A percentile compares a stretch with the other conserved stretches of the same genome.
phyloP scores from a whole-genome alignment of 257 asterid species.

The Penstemon barbatus region DNA sequence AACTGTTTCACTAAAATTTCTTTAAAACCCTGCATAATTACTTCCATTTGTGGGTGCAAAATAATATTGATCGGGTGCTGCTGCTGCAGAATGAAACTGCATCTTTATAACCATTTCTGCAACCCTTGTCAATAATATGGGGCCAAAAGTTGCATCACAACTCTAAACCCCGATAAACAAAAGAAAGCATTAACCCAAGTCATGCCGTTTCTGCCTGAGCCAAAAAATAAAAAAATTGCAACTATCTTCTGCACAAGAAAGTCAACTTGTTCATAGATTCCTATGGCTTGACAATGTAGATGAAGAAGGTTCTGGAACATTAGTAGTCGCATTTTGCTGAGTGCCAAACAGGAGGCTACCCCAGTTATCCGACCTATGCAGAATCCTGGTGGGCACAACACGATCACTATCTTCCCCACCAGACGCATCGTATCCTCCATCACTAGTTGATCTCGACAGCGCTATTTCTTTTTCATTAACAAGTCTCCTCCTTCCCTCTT shows the following conservation, averaged over 20 bases:
- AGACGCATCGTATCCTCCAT: constrained; percentile 97
- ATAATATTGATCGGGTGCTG: not conserved
- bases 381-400: constrained; percentile 56
- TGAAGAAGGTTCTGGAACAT: constrained; percentile 51
- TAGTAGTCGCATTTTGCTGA: constrained; percentile 46
- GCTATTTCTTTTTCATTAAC: constrained; percentile 49
- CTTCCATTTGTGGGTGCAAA: not conserved
- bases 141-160: constrained; percentile 23
- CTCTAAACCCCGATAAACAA: constrained; percentile 5
- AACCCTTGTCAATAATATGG: constrained; percentile 19
- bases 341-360: constrained; percentile 68
- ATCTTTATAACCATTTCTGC: constrained; percentile 28
- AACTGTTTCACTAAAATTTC: too few species aligned
- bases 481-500: constrained; percentile 53
- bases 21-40: not conserved
- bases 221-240: constrained; percentile 54
- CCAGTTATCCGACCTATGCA: constrained; percentile 68
- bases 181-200: constrained; percentile 15
- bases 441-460: constrained; percentile 84
- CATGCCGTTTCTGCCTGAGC: constrained; percentile 19
- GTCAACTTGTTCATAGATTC: constrained; percentile 40
- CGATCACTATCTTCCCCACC: constrained; percentile 98
- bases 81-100: not conserved
- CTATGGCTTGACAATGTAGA: constrained; percentile 47
- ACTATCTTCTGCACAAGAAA: constrained; percentile 17